A percentile compares a stretch with the other conserved stretches of the same genome.
These are phyloP conservation scores for Fraxinus cuspidata DNA, from an alignment of 257 asterid genomes.

Conservation along the genomic window DNA sequence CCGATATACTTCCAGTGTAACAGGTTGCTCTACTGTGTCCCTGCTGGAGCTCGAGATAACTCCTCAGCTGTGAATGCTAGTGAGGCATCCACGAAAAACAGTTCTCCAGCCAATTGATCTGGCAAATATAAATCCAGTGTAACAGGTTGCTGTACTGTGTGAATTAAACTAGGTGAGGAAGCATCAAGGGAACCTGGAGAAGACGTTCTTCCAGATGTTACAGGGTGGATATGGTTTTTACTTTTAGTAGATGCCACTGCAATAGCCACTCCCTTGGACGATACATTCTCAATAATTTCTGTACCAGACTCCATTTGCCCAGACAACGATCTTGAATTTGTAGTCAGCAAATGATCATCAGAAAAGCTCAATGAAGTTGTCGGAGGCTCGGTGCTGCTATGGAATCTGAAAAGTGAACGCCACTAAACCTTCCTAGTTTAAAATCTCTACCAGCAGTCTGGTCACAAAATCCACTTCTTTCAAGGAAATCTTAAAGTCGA, in stretches of 20 bases:
- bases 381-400: constrained; percentile 54
- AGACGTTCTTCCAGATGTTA: constrained; percentile 69
- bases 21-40: constrained; percentile 63
- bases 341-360: constrained; percentile 74
- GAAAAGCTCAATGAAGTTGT: constrained; percentile 76
- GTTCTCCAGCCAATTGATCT: constrained; percentile 81
- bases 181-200: constrained; percentile 81
- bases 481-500: constrained; percentile 51
- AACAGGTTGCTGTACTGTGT: constrained; percentile 62
- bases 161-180: constrained; percentile 66
- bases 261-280: constrained; percentile 40
- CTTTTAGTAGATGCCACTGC: constrained; percentile 31
- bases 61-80: constrained; percentile 77
- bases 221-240: constrained; percentile 43
- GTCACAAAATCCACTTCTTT: constrained; percentile 44
- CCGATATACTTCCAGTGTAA: constrained; percentile 67
- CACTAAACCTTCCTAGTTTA: constrained; percentile 59
- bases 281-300: constrained; percentile 67
- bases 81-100: constrained; percentile 71
- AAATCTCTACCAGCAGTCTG: constrained; percentile 52
- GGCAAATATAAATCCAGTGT: constrained; percentile 76
- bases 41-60: constrained; percentile 62
- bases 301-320: constrained; percentile 59
- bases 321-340: constrained; percentile 61
- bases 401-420: constrained; percentile 67